Evolutionary conservation across 2,329 filamentous ascomycete species (phyloP), one percentile per base, ranked within the genome.

Genomic region (Phialophora tarda): DNA sequence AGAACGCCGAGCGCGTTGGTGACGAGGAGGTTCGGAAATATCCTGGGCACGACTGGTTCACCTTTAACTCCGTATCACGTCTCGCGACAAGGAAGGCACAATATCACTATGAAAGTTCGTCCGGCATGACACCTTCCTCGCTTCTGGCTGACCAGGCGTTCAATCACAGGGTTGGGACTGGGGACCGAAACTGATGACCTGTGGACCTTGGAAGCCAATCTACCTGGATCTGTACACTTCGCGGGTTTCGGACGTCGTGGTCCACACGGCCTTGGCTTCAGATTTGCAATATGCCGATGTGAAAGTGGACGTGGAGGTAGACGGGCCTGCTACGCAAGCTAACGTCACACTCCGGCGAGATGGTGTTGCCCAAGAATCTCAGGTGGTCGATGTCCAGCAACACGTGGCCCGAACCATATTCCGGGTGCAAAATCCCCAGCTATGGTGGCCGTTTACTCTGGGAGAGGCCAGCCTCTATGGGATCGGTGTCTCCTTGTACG

Each of bases 161-260:
- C 10, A 23, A 62, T 7, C n/a, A 48, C 14, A 86, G 86, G 87
- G 88, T 4, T 91, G 88, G 88, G 88, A 91, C 72, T 90, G 88
- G 88, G 88, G 88, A 0, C 88, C 88, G 1, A 82, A 88, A 10
- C 71, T 89, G 56, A 82, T 88, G 76, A 87, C 86, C 0, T 83
- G 82, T 6, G 88, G 88, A 0, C 85, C 87, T 2, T 93, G 90
- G 89, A 84, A 86, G 67, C 84, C 87, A 2, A 82, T 92, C 1
- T 82, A 82, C 17, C 76, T 93, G 1, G 89, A 93, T 14, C 26
- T 54, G 4, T 64, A 59, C 23, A 50, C 17, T 17, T 34, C 44
- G 10, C 57, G 57, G 14, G 12, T 60, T 32, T 50, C 58, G 24
- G 58, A 60, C 23, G 30, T 53, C 7, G 30, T 28, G 4, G 26